These are phyloP conservation scores for Vanrija sp. DNA, from an alignment of 1,284 basidiomycete genomes.

Conservation along the genomic window DNA sequence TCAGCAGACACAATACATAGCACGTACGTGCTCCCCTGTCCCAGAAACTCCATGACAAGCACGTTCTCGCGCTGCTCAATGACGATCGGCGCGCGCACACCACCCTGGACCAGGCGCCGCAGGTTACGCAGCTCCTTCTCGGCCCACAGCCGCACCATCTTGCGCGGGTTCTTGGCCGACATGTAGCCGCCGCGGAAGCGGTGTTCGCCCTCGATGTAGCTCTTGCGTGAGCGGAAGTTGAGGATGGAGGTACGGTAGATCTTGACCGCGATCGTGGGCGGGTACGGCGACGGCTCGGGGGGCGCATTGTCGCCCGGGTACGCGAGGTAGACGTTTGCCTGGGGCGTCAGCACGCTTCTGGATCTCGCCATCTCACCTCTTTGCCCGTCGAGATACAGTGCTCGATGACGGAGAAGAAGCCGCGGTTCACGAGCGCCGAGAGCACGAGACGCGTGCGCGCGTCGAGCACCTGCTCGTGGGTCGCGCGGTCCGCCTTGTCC, in stretches of 20 bases:
- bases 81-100: constrained; percentile 80
- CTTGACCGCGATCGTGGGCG: constrained; percentile 76
- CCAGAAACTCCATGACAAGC: constrained; percentile 92
- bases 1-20: not conserved
- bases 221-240: constrained; percentile 93
- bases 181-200: constrained; percentile 91
- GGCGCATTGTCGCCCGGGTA: constrained; percentile 59
- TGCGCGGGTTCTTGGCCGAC: constrained; percentile 81
- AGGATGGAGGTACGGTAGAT: constrained; percentile 99
- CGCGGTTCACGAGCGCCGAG: constrained; percentile 89
- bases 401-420: constrained; percentile 78
- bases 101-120: constrained; percentile 74
- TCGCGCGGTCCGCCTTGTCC: constrained; percentile 91
- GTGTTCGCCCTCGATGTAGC: constrained; percentile 85
- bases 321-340: constrained; percentile 94
- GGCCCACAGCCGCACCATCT: constrained; percentile 99
- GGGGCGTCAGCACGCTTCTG: constrained; percentile 6
- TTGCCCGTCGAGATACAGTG: constrained; percentile 94
- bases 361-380: constrained; percentile 59
- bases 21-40: constrained; percentile 57
- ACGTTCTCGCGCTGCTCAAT: constrained; percentile 95
- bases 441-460: constrained; percentile 83
- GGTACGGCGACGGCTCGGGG: constrained; percentile 52
- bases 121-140: constrained; percentile 99
- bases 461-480: constrained; percentile 90